phyloP scores from a whole-genome alignment of 768 basidiomycete genomes.

The Phallus indusiatus region DNA sequence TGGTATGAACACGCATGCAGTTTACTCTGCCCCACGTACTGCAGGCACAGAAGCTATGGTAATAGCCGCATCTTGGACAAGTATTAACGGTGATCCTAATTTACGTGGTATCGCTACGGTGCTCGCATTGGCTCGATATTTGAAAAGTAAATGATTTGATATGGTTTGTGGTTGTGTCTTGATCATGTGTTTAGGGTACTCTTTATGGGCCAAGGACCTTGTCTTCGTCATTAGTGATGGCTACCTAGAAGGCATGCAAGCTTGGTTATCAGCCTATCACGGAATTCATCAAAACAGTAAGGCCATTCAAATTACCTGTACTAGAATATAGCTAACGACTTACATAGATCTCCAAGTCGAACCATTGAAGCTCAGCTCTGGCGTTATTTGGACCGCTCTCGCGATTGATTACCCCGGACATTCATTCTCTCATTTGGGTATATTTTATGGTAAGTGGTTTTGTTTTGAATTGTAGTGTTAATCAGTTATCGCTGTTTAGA shows the following conservation, averaged over 20 bases:
- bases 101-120: constrained; percentile 82
- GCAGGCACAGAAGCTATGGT: constrained; percentile 91
- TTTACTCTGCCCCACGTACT: constrained; percentile 76
- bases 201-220: constrained; percentile 93
- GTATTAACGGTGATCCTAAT: constrained; percentile 60
- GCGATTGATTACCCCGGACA: constrained; percentile 95
- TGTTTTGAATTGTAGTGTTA: background rate
- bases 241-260: constrained; percentile 85
- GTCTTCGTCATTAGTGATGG: constrained; percentile 85
- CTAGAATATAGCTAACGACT: background rate
- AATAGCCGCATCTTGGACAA: constrained; percentile 85
- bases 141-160: constrained; percentile 54
- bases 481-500: constrained; percentile 38
- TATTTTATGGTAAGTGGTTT: constrained; percentile 70
- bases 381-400: constrained; percentile 92
- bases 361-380: constrained; percentile 55
- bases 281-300: constrained; percentile 55
- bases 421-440: constrained; percentile 91
- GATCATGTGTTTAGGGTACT: constrained; percentile 46
- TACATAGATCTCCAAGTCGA: constrained; percentile 56
- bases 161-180: background rate
- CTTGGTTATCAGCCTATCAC: constrained; percentile 84
- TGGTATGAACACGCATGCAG: constrained; percentile 77
- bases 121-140: constrained; percentile 71
- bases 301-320: constrained; percentile 10